Evolutionary conservation across 2,329 filamentous ascomycete genomes (phyloP).

Genomic region (Diplodia seriata): DNA sequence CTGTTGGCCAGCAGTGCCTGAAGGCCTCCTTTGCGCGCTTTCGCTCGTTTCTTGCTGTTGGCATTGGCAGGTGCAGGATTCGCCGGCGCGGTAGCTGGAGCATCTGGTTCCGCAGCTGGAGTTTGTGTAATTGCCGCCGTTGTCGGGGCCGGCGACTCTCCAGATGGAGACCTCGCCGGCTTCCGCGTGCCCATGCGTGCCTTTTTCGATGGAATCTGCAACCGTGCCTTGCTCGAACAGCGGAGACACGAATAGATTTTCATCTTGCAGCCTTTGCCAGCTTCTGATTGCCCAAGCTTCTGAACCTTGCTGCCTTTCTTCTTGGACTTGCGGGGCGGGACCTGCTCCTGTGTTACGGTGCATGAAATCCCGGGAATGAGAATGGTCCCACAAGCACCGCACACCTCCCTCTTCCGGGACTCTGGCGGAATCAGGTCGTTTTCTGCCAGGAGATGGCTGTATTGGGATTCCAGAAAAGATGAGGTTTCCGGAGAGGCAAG

Average conservation of each 20-base stretch:
- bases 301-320: not conserved
- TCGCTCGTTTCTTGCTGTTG: constrained; percentile 63
- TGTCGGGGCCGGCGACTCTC: constrained; percentile 5
- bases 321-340: not conserved
- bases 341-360: constrained; percentile 36
- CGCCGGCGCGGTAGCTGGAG: not conserved
- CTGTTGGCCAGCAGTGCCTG: constrained; percentile 60
- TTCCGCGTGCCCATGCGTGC: constrained; percentile 37
- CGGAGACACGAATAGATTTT: constrained; percentile 42
- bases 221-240: constrained; percentile 43
- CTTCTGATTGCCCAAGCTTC: not conserved
- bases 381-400: constrained; percentile 48
- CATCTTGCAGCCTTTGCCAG: constrained; percentile 33
- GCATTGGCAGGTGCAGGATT: constrained; percentile 41
- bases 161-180: constrained; percentile 31
- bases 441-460: constrained; percentile 39
- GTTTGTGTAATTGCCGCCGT: not conserved
- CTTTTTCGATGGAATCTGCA: constrained; percentile 37
- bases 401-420: constrained; percentile 37
- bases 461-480: constrained; percentile 42
- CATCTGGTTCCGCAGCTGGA: not conserved
- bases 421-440: constrained; percentile 40
- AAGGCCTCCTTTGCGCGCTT: constrained; percentile 61
- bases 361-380: constrained; percentile 49
- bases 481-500: constrained; percentile 45